Conservation (phyloP, 2,329 filamentous ascomycete genomes). For the Fusarium proliferatum region DNA sequence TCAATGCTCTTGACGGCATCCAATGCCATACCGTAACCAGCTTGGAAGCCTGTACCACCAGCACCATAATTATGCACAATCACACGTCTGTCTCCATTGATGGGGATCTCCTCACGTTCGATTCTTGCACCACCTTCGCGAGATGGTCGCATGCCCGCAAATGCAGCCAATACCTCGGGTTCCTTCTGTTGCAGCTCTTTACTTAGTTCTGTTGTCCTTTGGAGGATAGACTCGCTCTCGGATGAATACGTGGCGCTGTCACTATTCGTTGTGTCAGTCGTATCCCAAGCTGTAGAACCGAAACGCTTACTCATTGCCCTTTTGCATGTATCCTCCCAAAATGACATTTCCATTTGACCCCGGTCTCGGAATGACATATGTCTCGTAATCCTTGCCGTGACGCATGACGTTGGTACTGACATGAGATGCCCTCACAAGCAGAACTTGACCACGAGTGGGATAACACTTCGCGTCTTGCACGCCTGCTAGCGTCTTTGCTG, state of each 20-base stretch:
- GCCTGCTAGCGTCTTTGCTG: not conserved
- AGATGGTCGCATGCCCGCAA: not conserved
- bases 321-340: constrained; percentile 7
- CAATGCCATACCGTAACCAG: constrained; percentile 4
- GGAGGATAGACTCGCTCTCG: not conserved
- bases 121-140: not conserved
- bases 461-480: not conserved
- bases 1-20: constrained; percentile 1
- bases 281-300: too few relatives aligned
- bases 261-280: not conserved
- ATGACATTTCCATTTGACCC: constrained; percentile 7
- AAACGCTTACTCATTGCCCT: not conserved
- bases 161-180: not conserved
- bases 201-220: not conserved
- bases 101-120: not conserved
- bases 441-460: not conserved
- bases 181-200: not conserved
- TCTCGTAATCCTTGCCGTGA: not conserved
- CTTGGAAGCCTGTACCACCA: constrained; percentile 6
- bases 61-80: constrained; percentile 5
- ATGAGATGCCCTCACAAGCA: not conserved
- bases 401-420: constrained; percentile 1
- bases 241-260: not conserved
- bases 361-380: not conserved
- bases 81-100: not conserved